These are phyloP conservation scores for Porodaedalea pini DNA, from an alignment of 1,284 basidiomycete genomes.

Conservation along the genomic window DNA sequence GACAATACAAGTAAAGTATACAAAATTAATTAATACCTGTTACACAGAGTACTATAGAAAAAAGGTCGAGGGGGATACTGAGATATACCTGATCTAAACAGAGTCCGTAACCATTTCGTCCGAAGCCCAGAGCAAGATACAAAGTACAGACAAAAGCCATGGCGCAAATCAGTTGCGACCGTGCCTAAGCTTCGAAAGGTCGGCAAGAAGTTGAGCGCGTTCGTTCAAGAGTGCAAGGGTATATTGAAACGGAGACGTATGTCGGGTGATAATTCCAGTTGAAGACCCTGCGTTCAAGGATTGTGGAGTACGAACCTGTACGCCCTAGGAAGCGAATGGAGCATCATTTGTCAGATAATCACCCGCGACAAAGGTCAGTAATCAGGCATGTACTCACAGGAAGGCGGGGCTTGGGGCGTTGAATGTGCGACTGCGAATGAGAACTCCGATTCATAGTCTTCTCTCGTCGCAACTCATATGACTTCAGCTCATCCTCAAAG, in stretches of 20 bases:
- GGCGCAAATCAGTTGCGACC: neutral
- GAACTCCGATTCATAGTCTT: neutral
- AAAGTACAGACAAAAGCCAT: neutral
- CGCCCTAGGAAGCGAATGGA: neutral
- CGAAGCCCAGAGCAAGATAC: neutral
- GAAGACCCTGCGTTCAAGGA: neutral
- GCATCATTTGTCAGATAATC: neutral
- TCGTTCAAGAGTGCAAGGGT: constrained; percentile 48
- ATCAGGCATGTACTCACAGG: constrained; percentile 3
- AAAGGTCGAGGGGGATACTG: too few relatives aligned
- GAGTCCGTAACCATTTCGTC: too few relatives aligned
- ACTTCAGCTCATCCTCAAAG: constrained; percentile 12
- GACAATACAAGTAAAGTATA: neutral
- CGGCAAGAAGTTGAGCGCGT: constrained; percentile 44
- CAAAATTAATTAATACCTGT: too few relatives aligned
- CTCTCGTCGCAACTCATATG: constrained; percentile 11
- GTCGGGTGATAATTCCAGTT: constrained; percentile 29
- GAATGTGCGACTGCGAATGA: constrained; percentile 2
- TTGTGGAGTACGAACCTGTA: neutral
- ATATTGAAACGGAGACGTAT: constrained; percentile 39
- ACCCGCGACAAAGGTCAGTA: too few relatives aligned
- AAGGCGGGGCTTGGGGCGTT: constrained; percentile 4
- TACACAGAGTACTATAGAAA: too few relatives aligned
- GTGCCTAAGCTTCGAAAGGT: constrained; percentile 38
- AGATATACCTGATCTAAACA: too few relatives aligned